Evolutionary conservation across 1,284 basidiomycete genomes (phyloP).

Genomic region (Sanghuangporus baumii): DNA sequence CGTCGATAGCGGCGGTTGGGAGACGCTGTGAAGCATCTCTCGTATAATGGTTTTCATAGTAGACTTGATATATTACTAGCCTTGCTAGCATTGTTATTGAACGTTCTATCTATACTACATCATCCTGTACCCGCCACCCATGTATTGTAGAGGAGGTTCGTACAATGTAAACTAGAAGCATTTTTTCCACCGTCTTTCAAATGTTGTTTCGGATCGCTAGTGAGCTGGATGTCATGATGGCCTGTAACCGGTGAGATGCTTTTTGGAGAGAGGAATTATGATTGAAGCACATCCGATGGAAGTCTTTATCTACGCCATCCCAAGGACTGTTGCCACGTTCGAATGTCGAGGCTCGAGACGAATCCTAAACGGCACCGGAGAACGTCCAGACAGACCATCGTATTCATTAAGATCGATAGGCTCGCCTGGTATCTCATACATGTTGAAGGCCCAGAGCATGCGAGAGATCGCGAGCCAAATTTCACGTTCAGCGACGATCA

Average conservation of each 20-base stretch:
- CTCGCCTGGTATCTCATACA: slow-evolving; percentile 26
- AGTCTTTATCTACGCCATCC: background rate
- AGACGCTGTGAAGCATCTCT: slow-evolving; percentile 54
- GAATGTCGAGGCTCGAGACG: slow-evolving; percentile 22
- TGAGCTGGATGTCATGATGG: background rate
- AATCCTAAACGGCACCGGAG: slow-evolving; percentile 29
- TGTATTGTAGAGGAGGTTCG: background rate
- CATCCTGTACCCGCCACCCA: background rate
- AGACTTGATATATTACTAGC: background rate
- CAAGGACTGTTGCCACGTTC: background rate
- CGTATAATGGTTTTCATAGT: background rate
- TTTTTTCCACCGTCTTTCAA: background rate
- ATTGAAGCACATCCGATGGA: background rate
- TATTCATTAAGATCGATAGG: slow-evolving; percentile 32
- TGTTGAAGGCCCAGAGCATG: slow-evolving; percentile 17
- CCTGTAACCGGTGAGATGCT: background rate
- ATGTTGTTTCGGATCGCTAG: background rate
- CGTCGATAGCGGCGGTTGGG: slow-evolving; percentile 92
- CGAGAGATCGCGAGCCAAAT: slow-evolving; percentile 9
- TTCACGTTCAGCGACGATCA: slow-evolving; percentile 17
- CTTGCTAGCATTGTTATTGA: background rate
- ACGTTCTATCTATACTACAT: background rate
- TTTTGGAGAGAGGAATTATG: background rate
- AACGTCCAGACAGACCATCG: slow-evolving; percentile 31
- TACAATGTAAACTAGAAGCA: background rate